Evolutionary conservation across 192 early-diverging fungal genomes (phyloP).

Genomic region (Coemansia sp.): DNA sequence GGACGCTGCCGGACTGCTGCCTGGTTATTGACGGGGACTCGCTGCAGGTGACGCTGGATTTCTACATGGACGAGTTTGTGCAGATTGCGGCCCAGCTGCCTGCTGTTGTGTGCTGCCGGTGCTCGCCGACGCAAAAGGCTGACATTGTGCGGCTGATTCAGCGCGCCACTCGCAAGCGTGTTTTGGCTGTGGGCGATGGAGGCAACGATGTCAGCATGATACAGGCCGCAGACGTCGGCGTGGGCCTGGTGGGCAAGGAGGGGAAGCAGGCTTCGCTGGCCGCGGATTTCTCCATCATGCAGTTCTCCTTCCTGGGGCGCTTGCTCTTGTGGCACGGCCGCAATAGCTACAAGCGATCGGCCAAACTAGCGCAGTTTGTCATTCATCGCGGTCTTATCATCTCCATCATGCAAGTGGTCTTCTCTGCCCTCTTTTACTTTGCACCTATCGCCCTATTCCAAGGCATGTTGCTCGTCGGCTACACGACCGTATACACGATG

Average conservation of each 20-base stretch:
- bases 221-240: constrained; percentile 92
- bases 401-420: constrained; percentile 97
- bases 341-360: constrained; percentile 91
- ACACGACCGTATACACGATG: constrained; percentile 97
- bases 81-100: constrained; percentile 71
- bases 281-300: constrained; percentile 88
- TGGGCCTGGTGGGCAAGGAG: constrained; percentile 96
- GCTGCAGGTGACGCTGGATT: constrained; percentile 73
- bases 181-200: constrained; percentile 91
- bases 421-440: constrained; percentile 94
- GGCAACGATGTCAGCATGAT: constrained; percentile 99
- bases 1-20: constrained; percentile 69
- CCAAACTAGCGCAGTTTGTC: constrained; percentile 93
- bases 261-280: constrained; percentile 92
- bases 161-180: constrained; percentile 66
- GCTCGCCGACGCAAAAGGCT: constrained; percentile 96
- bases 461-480: constrained; percentile 82
- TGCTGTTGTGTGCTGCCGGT: constrained; percentile 90
- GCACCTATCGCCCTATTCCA: constrained; percentile 96
- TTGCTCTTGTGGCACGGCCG: constrained; percentile 94
- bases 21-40: constrained; percentile 93
- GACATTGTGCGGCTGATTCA: constrained; percentile 84
- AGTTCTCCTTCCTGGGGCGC: constrained; percentile 84
- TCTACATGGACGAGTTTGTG: constrained; percentile 76
- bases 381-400: constrained; percentile 97